phyloP scores from a whole-genome alignment of 768 basidiomycete species.

The Porphyrellus cyaneotinctus region DNA sequence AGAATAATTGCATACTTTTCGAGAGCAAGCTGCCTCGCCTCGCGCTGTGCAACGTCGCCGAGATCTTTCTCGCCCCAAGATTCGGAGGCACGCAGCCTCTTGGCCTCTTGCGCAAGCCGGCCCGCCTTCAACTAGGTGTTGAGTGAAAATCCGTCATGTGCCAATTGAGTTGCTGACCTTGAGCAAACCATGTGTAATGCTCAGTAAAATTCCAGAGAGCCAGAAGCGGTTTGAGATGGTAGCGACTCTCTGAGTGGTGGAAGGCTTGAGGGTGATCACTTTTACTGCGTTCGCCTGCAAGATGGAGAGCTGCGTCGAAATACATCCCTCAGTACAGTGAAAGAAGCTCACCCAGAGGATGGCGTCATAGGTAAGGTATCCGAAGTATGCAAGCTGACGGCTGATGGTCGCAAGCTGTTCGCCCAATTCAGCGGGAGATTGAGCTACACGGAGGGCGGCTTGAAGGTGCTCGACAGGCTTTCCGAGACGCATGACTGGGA shows the following conservation, averaged over 20 bases:
- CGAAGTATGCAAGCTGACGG: conserved; percentile 85
- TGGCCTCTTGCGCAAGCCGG: conserved; percentile 58
- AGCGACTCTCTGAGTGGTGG: conserved; percentile 54
- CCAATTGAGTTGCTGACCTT: conserved; percentile 45
- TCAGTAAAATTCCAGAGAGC: conserved; percentile 82
- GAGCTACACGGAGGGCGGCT: conserved; percentile 71
- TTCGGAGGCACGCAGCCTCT: conserved; percentile 43
- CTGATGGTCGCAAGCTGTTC: conserved; percentile 79
- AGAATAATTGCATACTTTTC: conserved; percentile 40
- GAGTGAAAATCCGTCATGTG: background rate
- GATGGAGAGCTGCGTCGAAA: background rate
- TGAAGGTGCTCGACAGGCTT: conserved; percentile 95
- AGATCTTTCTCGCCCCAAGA: conserved; percentile 64
- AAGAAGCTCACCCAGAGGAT: conserved; percentile 70
- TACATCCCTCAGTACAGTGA: background rate
- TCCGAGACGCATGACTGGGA: conserved; percentile 82
- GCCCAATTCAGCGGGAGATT: conserved; percentile 48
- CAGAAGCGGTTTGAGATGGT: conserved; percentile 79
- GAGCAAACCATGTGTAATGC: conserved; percentile 62
- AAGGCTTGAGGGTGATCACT: conserved; percentile 57
- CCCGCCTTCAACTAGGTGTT: conserved; percentile 40
- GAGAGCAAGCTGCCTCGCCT: conserved; percentile 56
- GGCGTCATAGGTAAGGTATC: conserved; percentile 79
- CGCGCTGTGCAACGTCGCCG: conserved; percentile 59
- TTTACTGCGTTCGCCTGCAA: conserved; percentile 62